These are phyloP conservation scores for Podila verticillata DNA, from an alignment of 192 early-diverging fungal species.

Conservation along the genomic window DNA sequence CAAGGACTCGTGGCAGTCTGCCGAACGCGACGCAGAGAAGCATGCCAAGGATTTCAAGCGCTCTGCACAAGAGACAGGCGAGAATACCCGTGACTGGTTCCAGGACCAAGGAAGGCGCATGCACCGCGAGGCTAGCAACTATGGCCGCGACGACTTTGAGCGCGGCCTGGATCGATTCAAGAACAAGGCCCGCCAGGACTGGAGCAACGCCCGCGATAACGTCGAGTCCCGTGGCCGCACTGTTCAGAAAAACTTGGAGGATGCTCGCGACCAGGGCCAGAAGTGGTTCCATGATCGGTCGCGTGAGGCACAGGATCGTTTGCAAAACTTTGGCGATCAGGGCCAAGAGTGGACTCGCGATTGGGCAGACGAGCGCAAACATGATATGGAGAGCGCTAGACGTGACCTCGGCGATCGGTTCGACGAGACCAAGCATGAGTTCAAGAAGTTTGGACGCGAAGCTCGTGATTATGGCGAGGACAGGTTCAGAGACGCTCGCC, in stretches of 20 bases:
- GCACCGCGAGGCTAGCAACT: not conserved
- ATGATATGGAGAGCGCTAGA: not conserved
- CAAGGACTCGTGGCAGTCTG: constrained; percentile 23
- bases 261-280: constrained; percentile 8
- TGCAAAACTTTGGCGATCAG: constrained; percentile 13
- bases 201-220: constrained; percentile 26
- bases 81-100: constrained; percentile 23
- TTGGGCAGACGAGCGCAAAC: constrained; percentile 31
- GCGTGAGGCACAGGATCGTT: constrained; percentile 2
- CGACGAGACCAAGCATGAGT: constrained; percentile 2
- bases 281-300: constrained; percentile 17
- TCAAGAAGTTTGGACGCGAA: constrained; percentile 19
- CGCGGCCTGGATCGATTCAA: constrained; percentile 29
- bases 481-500: constrained; percentile 12
- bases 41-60: constrained; percentile 14
- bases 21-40: constrained; percentile 9
- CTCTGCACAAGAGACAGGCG: constrained; percentile 4
- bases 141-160: constrained; percentile 22
- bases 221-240: not conserved
- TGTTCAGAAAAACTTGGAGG: not conserved
- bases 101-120: not conserved
- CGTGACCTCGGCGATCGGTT: constrained; percentile 16
- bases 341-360: constrained; percentile 35
- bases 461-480: constrained; percentile 20
- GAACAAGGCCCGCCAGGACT: constrained; percentile 16